A percentile compares a stretch with the other conserved stretches of the same genome.
Conservation (phyloP, 2,329 filamentous ascomycete species). For the Epichloe bromicola region DNA sequence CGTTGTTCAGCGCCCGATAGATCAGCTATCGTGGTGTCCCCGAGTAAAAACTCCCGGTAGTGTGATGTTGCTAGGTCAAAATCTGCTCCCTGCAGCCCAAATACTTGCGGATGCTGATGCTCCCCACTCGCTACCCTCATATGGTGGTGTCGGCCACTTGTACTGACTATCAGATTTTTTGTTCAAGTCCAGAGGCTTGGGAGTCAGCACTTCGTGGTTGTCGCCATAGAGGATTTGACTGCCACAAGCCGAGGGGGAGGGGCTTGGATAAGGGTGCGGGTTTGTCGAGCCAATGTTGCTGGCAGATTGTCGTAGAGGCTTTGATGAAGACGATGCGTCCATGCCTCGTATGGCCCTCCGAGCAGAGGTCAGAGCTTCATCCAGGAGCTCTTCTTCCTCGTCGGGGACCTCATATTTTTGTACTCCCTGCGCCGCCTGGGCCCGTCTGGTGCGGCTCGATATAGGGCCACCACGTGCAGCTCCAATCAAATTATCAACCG, state of each 20-base stretch:
- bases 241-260: slow-evolving; percentile 70
- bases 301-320: slow-evolving; percentile 45
- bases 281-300: slow-evolving; percentile 48
- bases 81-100: slow-evolving; percentile 55
- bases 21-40: slow-evolving; percentile 13
- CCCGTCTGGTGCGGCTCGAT: slow-evolving; percentile 68
- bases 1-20: not conserved
- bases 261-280: slow-evolving; percentile 44
- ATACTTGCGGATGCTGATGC: slow-evolving; percentile 71
- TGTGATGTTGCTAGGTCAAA: slow-evolving; percentile 25
- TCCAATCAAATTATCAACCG: slow-evolving; percentile 49
- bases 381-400: slow-evolving; percentile 90
- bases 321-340: slow-evolving; percentile 31
- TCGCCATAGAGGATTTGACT: slow-evolving; percentile 65
- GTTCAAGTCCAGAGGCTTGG: slow-evolving; percentile 58
- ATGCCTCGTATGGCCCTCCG: slow-evolving; percentile 62
- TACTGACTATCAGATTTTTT: slow-evolving; percentile 40
- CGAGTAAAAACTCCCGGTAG: not conserved
- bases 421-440: slow-evolving; percentile 59
- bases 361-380: slow-evolving; percentile 73
- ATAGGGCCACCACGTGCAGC: slow-evolving; percentile 48
- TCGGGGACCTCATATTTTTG: slow-evolving; percentile 88
- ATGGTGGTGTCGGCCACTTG: slow-evolving; percentile 93
- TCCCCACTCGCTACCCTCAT: slow-evolving; percentile 88
- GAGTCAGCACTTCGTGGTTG: slow-evolving; percentile 45